These are phyloP conservation scores for Puccinellia tenuiflora DNA, from an alignment of 176 grass and related monocot species.

Conservation along the genomic window DNA sequence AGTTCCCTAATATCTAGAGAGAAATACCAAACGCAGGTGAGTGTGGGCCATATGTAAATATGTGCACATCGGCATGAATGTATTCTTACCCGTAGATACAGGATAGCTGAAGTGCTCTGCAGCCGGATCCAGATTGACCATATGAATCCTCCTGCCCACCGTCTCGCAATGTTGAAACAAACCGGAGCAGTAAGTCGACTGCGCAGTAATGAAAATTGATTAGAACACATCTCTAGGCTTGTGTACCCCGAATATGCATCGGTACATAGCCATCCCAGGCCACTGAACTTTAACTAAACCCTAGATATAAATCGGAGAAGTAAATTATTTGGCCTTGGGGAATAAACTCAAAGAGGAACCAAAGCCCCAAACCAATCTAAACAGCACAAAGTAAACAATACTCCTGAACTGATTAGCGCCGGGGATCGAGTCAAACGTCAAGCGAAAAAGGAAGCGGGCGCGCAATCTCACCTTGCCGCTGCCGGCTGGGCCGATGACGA, in stretches of 20 bases:
- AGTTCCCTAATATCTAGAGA: conserved; percentile 83
- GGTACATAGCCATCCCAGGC: not conserved
- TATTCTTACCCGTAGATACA: conserved; percentile 52
- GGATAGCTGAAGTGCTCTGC: conserved; percentile 97
- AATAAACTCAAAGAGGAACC: not conserved
- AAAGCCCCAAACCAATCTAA: not conserved
- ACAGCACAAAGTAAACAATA: not conserved
- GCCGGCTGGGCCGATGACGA: conserved; percentile 90
- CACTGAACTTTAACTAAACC: not conserved
- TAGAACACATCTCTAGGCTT: not conserved
- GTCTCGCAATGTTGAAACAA: conserved; percentile 78
- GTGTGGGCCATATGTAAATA: not conserved
- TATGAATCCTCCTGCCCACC: conserved; percentile 57
- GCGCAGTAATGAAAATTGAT: conserved; percentile 11
- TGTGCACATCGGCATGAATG: not conserved
- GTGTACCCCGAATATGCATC: no score
- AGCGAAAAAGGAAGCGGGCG: no score
- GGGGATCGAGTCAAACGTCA: no score
- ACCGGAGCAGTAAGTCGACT: conserved; percentile 91
- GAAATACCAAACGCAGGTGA: not conserved
- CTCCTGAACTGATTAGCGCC: no score
- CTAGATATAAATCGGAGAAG: not conserved
- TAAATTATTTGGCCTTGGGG: not conserved
- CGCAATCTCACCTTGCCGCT: conserved; percentile 68
- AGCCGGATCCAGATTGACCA: conserved; percentile 91